Base-by-base conservation (phyloP, 306 rosid species). In the Gillenia trifoliata region DNA sequence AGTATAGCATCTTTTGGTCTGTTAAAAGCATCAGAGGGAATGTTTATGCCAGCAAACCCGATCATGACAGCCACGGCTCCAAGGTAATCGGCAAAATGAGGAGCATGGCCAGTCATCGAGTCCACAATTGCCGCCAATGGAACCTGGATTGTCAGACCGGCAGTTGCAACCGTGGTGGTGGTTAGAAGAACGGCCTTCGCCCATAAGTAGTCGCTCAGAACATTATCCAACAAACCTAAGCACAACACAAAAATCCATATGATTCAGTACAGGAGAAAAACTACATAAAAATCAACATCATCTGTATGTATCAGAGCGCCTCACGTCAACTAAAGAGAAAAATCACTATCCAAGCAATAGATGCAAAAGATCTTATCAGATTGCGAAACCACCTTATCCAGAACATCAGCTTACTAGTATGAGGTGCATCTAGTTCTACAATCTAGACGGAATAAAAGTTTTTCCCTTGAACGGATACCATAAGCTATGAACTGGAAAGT, bases 181-280 rank as follows among this genome's bases (percentile, higher is more conserved):
- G 99, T 94, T 36, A 94, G 90, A 83, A 94, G 91, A 87, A 94
- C 95, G 11, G 99, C 99, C 87, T 92, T 92, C 36, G 99, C 97
- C 99, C 96, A 94, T 79, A 94, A 72, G 81, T 92, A 94, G 79
- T 94, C 97, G 34, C 99, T 92, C 76, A 92, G 86, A 82, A 94
- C 99, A 70, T 94, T 94, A 73, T 94, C 99, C 82, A 94, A 64
- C 87, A 94, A 75, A 64, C 99, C 99, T 94, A 70, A 57, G 65
- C 70, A 72, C 62, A 64, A 5, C 26, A 49, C 19, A 61, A 79
- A 73, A 29, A n/a, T 17, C 65, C 47, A 22, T 30, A 10, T 64
- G 20, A 55, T 20, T n/a, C 19, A 22, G 56, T 26, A 55, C 23
- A 22, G 43, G 41, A 64, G 55, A 72, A 34, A 25, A 17, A 72